Evolutionary conservation across 768 basidiomycete species (phyloP), one percentile per base, ranked within the genome.

Genomic region (Cyclocybe aegerita): DNA sequence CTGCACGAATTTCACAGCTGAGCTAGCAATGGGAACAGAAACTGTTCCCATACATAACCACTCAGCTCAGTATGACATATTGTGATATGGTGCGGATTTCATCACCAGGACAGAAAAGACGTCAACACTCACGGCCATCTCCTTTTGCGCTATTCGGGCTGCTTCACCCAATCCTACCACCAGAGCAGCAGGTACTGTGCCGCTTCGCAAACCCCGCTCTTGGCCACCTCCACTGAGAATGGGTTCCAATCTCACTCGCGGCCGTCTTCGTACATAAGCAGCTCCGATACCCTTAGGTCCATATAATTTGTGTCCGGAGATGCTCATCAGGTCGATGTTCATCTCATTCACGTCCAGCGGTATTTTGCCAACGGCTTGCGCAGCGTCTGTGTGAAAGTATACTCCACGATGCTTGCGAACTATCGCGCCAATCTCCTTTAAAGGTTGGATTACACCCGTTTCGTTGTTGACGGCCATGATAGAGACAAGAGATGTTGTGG

Each of bases 391-490:
- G 71, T 99, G 97, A 78, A 99, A 86, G 69, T 92, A 88, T 12
- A 96, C 80, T 10, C 93, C 93, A 52, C 90, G 86, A 64, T 96
- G 86, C 69, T 91, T 89, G 63, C 87, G 86, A 31, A 89, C 65
- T 33, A 96, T 79, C 2, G 83, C 81, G 30, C 96, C 96, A 49
- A 99, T 99, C 66, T 98, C 93, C 65, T 91, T 88, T 55, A 98
- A 78, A 2, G 97, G 97, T 64, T 98, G 97, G 48, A 99, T 97
- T 56, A 98, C 95, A 16, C 97, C 97, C 4, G 94, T 98, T 72
- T 99, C 97, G 70, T 99, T 99, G 75, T 99, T 99, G 52, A 99
- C 97, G 12, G 90, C 82, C 97, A 99, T 99, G 65, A 99, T 86
- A 9, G 94, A 96, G 39, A 99, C 85, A n/a, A 98, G 73, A 1